A percentile compares a stretch with the other conserved stretches of the same genome.
These are phyloP conservation scores for Fagus sylvatica DNA, from an alignment of 306 rosid genomes.

Conservation along the genomic window DNA sequence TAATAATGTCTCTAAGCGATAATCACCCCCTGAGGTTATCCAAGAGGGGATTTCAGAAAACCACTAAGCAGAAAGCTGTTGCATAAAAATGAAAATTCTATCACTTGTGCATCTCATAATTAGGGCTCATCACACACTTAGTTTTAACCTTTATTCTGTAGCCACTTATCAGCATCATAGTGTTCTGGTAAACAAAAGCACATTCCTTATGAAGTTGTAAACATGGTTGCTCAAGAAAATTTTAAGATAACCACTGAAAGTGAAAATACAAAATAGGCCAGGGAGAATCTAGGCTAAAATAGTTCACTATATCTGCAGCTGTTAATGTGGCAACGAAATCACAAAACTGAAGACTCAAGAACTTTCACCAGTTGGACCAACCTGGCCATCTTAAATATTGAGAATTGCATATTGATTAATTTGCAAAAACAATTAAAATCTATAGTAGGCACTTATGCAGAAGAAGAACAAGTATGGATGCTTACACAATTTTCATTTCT, in stretches of 20 bases:
- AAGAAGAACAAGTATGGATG: slow-evolving; percentile 16
- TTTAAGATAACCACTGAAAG: not conserved
- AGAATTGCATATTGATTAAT: not conserved
- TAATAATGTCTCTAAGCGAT: slow-evolving; percentile 7
- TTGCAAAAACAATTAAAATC: not conserved
- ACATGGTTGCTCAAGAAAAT: not conserved
- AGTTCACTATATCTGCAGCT: slow-evolving; percentile 8
- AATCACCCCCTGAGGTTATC: not conserved
- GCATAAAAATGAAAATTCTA: not conserved
- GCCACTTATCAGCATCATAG: slow-evolving; percentile 8
- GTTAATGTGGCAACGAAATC: slow-evolving; percentile 20
- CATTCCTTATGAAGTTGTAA: not conserved
- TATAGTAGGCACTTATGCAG: slow-evolving; percentile 14
- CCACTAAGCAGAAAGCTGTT: not conserved
- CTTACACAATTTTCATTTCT: slow-evolving; percentile 96
- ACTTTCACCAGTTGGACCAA: slow-evolving; percentile 14
- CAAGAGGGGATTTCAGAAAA: not conserved
- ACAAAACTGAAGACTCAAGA: slow-evolving; percentile 11
- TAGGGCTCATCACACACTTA: not conserved
- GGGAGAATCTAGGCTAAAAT: not conserved
- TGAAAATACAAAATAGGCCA: not conserved
- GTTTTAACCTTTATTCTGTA: not conserved
- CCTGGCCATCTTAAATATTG: slow-evolving; percentile 14
- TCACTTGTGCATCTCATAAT: not conserved
- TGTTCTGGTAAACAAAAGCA: not conserved